phyloP scores from a whole-genome alignment of 2,329 filamentous ascomycete species.

The Thielaviopsis ethacetica region DNA sequence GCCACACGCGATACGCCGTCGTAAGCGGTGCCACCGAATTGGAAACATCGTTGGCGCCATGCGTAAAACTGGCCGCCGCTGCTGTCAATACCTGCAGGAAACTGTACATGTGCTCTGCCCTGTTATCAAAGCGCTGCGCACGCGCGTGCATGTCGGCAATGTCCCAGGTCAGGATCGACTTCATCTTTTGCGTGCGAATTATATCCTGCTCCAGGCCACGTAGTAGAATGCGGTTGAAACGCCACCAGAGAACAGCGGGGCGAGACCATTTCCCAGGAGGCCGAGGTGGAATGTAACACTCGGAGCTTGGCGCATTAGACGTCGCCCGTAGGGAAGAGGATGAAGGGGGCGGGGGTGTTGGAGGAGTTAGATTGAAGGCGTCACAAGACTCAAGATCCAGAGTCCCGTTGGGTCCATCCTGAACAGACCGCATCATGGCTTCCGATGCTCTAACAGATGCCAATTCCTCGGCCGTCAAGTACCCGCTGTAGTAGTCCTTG shows the following conservation, averaged over 20 bases:
- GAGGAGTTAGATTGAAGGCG: conserved; percentile 18
- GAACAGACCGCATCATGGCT: conserved; percentile 20
- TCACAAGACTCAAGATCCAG: conserved; percentile 15
- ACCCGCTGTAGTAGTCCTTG: conserved; percentile 32
- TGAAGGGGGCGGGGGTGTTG: conserved; percentile 4
- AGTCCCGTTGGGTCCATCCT: conserved; percentile 9
- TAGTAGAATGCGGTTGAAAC: conserved; percentile 25
- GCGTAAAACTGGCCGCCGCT: conserved; percentile 37
- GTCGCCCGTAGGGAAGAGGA: background rate
- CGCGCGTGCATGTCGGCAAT: conserved; percentile 32
- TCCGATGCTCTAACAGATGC: conserved; percentile 21
- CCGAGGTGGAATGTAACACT: conserved; percentile 16
- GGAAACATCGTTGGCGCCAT: conserved; percentile 39
- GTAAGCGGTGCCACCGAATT: conserved; percentile 36
- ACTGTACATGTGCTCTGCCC: conserved; percentile 33
- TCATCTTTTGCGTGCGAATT: conserved; percentile 28
- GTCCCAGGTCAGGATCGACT: conserved; percentile 30
- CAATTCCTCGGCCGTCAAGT: conserved; percentile 30
- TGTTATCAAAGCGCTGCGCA: conserved; percentile 35
- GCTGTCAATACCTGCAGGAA: conserved; percentile 33
- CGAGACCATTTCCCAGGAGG: conserved; percentile 25
- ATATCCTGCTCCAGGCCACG: conserved; percentile 33
- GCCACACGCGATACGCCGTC: conserved; percentile 34
- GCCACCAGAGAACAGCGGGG: conserved; percentile 25
- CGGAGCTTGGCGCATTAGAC: background rate